Percentiles rank a stretch among this genome's conserved stretches.
Evolutionary conservation across 2,329 filamentous ascomycete genomes (phyloP).

Genomic region (Phaeosphaeriaceae sp.): DNA sequence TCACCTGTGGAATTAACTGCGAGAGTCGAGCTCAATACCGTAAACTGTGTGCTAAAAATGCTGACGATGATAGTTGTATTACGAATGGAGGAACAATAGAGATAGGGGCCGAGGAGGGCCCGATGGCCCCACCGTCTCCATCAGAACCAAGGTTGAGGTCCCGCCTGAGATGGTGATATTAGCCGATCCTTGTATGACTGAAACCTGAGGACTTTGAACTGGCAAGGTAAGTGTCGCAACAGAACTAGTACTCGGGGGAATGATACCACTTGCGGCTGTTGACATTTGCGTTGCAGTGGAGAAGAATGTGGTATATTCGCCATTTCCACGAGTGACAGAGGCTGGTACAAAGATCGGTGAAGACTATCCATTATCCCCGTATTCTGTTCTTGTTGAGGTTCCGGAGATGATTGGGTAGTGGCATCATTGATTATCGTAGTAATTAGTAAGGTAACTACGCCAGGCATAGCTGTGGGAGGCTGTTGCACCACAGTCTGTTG

Average conservation of each 20-base stretch:
- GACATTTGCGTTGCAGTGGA: conserved; percentile 26
- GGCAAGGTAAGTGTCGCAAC: not conserved
- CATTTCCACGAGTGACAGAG: conserved; percentile 28
- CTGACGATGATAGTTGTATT: conserved; percentile 10
- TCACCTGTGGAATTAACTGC: conserved; percentile 16
- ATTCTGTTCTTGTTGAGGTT: conserved; percentile 22
- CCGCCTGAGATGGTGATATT: conserved; percentile 17
- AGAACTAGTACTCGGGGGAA: conserved; percentile 13
- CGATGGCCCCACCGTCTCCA: conserved; percentile 16
- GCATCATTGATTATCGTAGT: conserved; percentile 35
- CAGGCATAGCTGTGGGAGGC: conserved; percentile 14
- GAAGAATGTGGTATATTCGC: conserved; percentile 27
- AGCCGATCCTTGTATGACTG: conserved; percentile 7
- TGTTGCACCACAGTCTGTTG: conserved; percentile 30
- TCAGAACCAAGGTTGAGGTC: conserved; percentile 21
- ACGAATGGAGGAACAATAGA: conserved; percentile 5
- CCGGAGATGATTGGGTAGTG: conserved; percentile 31
- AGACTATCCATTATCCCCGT: conserved; percentile 15
- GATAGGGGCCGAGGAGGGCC: conserved; percentile 10
- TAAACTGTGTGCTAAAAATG: conserved; percentile 7
- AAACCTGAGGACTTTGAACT: not conserved
- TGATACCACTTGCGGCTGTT: conserved; percentile 19
- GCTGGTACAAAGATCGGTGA: conserved; percentile 34
- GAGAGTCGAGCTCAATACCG: conserved; percentile 6
- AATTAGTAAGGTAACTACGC: conserved; percentile 13